Evolutionary conservation across 1,139 yeast species (phyloP), one percentile per base, ranked within the genome.

Genomic region (Candida sp.): DNA sequence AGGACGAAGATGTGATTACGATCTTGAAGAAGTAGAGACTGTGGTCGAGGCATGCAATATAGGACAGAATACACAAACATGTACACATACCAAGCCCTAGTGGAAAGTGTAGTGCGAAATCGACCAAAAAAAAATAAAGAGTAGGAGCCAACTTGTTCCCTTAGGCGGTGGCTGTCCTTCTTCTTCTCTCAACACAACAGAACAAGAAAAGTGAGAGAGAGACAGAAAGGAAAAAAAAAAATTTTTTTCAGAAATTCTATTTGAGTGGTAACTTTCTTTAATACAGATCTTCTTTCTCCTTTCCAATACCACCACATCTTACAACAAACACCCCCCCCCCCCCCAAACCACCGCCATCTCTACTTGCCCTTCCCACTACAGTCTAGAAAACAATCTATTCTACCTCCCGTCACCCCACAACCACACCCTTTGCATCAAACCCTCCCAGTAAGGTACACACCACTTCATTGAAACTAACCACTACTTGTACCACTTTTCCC

Each of bases 1-100:
- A 87, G 70, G 99, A 94, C 70, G 99, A 94, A 72, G 99, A 94
- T 73, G 99, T 96, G 33, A 96, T 94, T 49, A 93, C 99, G 31
- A 91, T 94, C 62, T 81, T 93, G 73, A 93, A 92, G 77, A 91
- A 89, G 63, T 77, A 67, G 17, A 17, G 17, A 2, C 17, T 17
- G 2, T 17, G 17, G 17, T 2, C 2, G 17, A 17, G 17, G 2
- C 17, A 17, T 17, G 2, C 17, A 17, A 17, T 17, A 17, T 17
- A 17, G 17, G 17, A 17, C 17, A 17, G 17, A 17, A 17, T 17
- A 17, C 2, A 17, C 17, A n/a, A n/a, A 17, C 2, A 17, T 17
- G 2, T 2, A 17, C 17, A 17, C 17, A 17, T 17, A 12, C 31
- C 31, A 28, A 28, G 2, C 8, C 9, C 9, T 9, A 40, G 32